Conservation (phyloP, 2,329 filamentous ascomycete genomes). For the Colletotrichum phormii region DNA sequence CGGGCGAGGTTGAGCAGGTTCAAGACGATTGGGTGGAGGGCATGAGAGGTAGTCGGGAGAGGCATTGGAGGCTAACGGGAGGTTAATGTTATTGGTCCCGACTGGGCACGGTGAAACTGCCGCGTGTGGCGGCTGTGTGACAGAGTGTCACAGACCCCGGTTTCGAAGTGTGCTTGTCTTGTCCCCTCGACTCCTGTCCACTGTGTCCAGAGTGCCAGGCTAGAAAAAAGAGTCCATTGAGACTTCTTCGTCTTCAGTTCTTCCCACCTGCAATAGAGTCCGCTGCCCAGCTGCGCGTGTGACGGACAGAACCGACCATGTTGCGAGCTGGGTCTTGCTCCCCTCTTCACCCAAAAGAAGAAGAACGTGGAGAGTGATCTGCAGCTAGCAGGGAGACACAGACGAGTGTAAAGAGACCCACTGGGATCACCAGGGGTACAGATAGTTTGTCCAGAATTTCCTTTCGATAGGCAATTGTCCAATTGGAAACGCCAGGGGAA, state of each 20-base stretch:
- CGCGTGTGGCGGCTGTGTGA: slow-evolving; percentile 36
- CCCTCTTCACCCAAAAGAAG: background rate
- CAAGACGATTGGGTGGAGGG: background rate
- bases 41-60: background rate
- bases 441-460: background rate
- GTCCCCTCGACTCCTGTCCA: background rate
- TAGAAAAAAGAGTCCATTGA: background rate
- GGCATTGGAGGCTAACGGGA: background rate
- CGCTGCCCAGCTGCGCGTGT: background rate
- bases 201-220: background rate
- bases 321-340: background rate
- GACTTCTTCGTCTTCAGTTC: background rate
- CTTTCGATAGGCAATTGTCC: background rate
- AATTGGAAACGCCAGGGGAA: background rate
- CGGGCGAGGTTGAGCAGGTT: background rate
- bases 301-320: background rate
- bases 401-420: background rate
- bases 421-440: background rate
- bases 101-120: slow-evolving; percentile 33
- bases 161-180: slow-evolving; percentile 18
- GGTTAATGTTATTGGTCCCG: background rate
- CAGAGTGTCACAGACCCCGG: slow-evolving; percentile 37
- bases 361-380: slow-evolving; percentile 19
- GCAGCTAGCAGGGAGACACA: slow-evolving; percentile 30
- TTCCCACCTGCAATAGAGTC: background rate